These are phyloP conservation scores for Pilobolus umbonatus DNA, from an alignment of 192 early-diverging fungal species.

Conservation along the genomic window DNA sequence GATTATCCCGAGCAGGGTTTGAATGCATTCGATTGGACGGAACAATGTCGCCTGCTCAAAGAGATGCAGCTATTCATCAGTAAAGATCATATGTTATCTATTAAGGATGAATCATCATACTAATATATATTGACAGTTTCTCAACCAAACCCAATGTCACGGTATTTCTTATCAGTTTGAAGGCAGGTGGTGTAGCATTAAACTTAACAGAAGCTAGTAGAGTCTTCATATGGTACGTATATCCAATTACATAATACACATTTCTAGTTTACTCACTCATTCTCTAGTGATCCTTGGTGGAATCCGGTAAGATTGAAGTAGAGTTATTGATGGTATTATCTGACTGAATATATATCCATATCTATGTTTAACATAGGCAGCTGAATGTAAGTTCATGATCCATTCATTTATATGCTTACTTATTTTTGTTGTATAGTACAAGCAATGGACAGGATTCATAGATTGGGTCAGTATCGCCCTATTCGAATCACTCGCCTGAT, in stretches of 20 bases:
- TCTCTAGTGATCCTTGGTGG: slow-evolving; percentile 47
- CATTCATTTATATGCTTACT: not conserved
- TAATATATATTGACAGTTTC: slow-evolving; percentile 41
- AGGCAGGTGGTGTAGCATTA: slow-evolving; percentile 89
- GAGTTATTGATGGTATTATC: not conserved
- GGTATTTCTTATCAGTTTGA: slow-evolving; percentile 85
- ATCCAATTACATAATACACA: not conserved
- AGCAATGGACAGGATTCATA: slow-evolving; percentile 90
- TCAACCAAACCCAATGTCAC: slow-evolving; percentile 76
- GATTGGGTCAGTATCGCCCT: slow-evolving; percentile 86
- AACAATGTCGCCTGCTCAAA: slow-evolving; percentile 76
- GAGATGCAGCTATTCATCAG: slow-evolving; percentile 63
- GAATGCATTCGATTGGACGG: slow-evolving; percentile 83
- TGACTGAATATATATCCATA: not conserved
- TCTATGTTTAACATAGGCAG: slow-evolving; percentile 2
- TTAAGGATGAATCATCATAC: not conserved
- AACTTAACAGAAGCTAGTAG: slow-evolving; percentile 88
- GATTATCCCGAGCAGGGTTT: slow-evolving; percentile 83
- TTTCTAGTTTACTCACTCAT: not conserved
- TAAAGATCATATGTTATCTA: slow-evolving; percentile 2
- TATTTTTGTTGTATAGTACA: slow-evolving; percentile 5
- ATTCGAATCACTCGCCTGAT: slow-evolving; percentile 86
- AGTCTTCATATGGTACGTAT: slow-evolving; percentile 59
- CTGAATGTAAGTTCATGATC: slow-evolving; percentile 24
- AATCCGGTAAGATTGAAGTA: slow-evolving; percentile 45